phyloP scores from a whole-genome alignment of 208 protist species.

The Leishmania guyanensis region DNA sequence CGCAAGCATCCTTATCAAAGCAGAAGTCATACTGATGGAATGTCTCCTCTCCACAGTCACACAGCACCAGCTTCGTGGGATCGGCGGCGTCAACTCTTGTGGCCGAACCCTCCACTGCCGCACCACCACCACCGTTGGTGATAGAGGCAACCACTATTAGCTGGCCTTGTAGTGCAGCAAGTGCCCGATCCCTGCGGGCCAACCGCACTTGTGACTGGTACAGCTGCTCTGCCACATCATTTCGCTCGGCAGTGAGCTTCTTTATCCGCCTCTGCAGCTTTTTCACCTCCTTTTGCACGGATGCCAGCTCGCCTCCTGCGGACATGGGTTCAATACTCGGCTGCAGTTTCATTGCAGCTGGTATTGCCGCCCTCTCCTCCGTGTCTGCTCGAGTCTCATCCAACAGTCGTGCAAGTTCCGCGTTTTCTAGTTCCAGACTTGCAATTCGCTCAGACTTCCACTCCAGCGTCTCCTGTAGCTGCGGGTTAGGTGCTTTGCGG shows the following conservation, averaged over 20 bases:
- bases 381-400: slow-evolving; percentile 39
- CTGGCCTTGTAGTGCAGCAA: slow-evolving; percentile 43
- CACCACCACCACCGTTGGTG: slow-evolving; percentile 8
- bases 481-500: slow-evolving; percentile 18
- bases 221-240: slow-evolving; percentile 30
- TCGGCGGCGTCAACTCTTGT: slow-evolving; percentile 28
- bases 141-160: slow-evolving; percentile 36
- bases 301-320: neutral
- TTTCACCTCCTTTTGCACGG: slow-evolving; percentile 33
- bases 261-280: slow-evolving; percentile 50
- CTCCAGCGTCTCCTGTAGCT: slow-evolving; percentile 25
- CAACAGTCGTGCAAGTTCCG: slow-evolving; percentile 43
- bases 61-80: slow-evolving; percentile 41
- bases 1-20: slow-evolving; percentile 24
- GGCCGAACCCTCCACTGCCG: neutral
- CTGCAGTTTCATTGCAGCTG: slow-evolving; percentile 2
- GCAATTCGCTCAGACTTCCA: slow-evolving; percentile 31
- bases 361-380: slow-evolving; percentile 12
- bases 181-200: slow-evolving; percentile 36
- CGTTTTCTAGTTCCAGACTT: slow-evolving; percentile 43
- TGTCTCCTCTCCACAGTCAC: slow-evolving; percentile 36
- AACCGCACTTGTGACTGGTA: slow-evolving; percentile 41
- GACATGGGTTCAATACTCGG: neutral
- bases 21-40: slow-evolving; percentile 47
- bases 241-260: slow-evolving; percentile 33